These are phyloP conservation scores for Irpex sp. DNA, from an alignment of 1,284 basidiomycete genomes.

Conservation along the genomic window DNA sequence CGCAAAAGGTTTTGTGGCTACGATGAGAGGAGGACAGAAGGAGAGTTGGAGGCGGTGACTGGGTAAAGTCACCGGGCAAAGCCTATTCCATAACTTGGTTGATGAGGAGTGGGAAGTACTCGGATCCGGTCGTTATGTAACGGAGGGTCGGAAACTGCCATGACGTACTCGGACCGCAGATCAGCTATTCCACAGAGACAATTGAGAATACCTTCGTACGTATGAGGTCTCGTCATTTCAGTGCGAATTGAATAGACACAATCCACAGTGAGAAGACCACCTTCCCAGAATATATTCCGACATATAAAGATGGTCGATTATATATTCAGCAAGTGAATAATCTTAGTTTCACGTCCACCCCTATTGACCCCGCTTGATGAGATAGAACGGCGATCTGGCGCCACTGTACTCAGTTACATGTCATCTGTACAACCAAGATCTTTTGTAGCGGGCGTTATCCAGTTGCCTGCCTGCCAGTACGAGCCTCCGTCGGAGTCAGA, in stretches of 20 bases:
- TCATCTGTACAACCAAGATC: background rate
- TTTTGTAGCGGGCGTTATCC: background rate
- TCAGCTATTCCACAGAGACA: background rate
- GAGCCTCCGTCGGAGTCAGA: too few relatives aligned
- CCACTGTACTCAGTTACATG: background rate
- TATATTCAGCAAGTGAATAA: too few relatives aligned
- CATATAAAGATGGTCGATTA: too few relatives aligned
- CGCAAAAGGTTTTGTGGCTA: background rate
- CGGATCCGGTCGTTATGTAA: conserved; percentile 1
- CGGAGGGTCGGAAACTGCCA: background rate
- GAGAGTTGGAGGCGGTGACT: background rate
- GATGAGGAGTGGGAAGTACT: background rate
- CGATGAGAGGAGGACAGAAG: background rate
- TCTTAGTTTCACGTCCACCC: too few relatives aligned
- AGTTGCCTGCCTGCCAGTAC: background rate
- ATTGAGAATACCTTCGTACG: too few relatives aligned
- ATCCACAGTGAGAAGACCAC: too few relatives aligned
- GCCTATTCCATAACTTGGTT: background rate
- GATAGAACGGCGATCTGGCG: background rate
- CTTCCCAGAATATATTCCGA: too few relatives aligned
- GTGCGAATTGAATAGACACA: too few relatives aligned
- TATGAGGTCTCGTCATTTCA: too few relatives aligned
- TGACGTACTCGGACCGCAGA: background rate
- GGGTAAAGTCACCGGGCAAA: background rate
- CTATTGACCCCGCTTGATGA: background rate